Base-by-base conservation (phyloP, 1,139 yeast genomes). In the Pichia norvegensis region DNA sequence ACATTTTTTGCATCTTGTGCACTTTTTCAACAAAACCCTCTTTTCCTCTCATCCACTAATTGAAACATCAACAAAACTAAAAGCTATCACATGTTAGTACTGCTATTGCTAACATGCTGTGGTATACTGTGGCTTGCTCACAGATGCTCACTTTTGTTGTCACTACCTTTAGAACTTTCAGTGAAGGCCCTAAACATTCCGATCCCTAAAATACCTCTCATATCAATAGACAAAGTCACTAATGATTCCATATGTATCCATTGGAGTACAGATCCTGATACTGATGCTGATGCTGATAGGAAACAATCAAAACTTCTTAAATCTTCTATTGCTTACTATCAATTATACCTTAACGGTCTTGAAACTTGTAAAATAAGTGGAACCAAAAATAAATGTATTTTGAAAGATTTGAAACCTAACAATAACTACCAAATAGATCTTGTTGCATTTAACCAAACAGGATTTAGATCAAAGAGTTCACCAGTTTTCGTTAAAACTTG, bases 221-320 rank as follows among this genome's bases (percentile, higher is more conserved):
- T 79, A 8, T 74, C 81, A 4, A 69, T 80, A 11, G 83, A 78
- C 53, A 69, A 70, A 49, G 72, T 81, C 38, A 69, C 80, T 0
- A 65, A 68, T 33, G 64, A 67, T 16, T 63, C 73, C 5, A 70
- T 80, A 21, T 68, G 73, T 7, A 52, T 81, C 23, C 84, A 79
- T 54, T 81, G 86, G 87, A 76, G 75, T 33, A 38, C 37, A 29
- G 22, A 40, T 16, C 20, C 8, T 20, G 29, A 35, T n/a, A 14
- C 22, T 13, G 40, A 20, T 11, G 35, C 39, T 17, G 16, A 21
- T n/a, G 25, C 31, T 39, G 45, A 37, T 11, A 38, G 21, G 11
- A 36, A 39, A 19, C 35, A 40, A n/a, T 38, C 38, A 22, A 33
- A 33, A 19, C 35, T 42, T 33, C 20, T 25, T 10, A 49, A 45